Evolutionary conservation across 1,284 basidiomycete genomes (phyloP).

Genomic region (Cutaneotrichosporon sp.): DNA sequence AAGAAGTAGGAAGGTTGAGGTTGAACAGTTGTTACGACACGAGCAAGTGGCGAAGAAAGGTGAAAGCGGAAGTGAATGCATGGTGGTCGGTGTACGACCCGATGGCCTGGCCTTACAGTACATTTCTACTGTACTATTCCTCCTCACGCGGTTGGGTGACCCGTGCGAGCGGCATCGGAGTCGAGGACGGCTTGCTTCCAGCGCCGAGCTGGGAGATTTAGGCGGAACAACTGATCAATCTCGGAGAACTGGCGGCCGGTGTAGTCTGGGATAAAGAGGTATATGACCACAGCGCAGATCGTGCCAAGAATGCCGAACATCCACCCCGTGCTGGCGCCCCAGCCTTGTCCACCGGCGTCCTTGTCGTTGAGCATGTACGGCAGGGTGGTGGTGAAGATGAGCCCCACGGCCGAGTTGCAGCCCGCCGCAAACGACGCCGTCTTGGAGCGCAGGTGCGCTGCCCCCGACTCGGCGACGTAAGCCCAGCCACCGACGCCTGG

Average conservation of each 20-base stretch:
- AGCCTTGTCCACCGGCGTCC: background rate
- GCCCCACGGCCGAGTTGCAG: background rate
- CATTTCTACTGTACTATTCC: too few species aligned
- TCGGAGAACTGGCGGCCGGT: conserved; percentile 24
- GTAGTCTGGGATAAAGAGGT: conserved; percentile 27
- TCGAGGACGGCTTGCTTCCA: conserved; percentile 10
- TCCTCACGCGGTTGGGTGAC: too few species aligned
- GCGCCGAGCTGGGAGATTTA: conserved; percentile 2
- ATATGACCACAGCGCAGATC: background rate
- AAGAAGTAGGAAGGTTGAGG: too few species aligned
- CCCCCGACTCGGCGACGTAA: conserved; percentile 28
- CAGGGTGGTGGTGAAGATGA: background rate
- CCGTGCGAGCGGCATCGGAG: conserved; percentile 26
- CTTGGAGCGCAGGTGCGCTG: conserved; percentile 13
- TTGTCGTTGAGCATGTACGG: conserved; percentile 7
- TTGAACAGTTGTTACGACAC: too few species aligned
- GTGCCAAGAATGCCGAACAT: conserved; percentile 22
- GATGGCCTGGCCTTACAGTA: too few species aligned
- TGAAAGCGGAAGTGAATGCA: too few species aligned
- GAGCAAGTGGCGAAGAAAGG: too few species aligned
- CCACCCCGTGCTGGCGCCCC: conserved; percentile 12
- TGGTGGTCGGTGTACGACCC: too few species aligned
- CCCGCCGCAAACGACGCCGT: background rate
- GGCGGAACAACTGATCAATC: conserved; percentile 24
- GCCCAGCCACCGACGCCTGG: conserved; percentile 28